A percentile compares a stretch with the other conserved stretches of the same genome.
Evolutionary conservation across 768 basidiomycete genomes (phyloP).

Genomic region (Amanita rimosa): DNA sequence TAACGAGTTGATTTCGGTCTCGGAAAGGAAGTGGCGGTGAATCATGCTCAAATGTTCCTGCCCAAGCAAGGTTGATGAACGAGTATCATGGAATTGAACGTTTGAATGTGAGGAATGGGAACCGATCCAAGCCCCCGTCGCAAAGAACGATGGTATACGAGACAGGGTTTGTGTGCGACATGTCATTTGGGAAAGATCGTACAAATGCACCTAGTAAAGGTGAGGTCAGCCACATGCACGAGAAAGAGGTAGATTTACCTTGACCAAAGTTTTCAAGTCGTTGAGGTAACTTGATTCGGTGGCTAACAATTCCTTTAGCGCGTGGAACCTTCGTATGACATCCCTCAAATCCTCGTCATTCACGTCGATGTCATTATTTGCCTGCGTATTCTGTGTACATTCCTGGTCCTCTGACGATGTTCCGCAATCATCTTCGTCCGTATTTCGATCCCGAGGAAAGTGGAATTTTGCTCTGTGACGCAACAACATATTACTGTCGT

Average conservation of each 20-base stretch:
- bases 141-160: slow-evolving; percentile 30
- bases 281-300: slow-evolving; percentile 78
- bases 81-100: slow-evolving; percentile 13
- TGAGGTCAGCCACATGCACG: slow-evolving; percentile 1
- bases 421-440: background rate
- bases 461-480: background rate
- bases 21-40: slow-evolving; percentile 42
- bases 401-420: background rate
- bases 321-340: slow-evolving; percentile 47
- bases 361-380: too few species aligned
- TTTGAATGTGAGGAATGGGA: slow-evolving; percentile 25
- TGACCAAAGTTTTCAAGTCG: slow-evolving; percentile 69
- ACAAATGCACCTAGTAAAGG: slow-evolving; percentile 48
- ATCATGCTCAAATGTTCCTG: slow-evolving; percentile 19
- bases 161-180: slow-evolving; percentile 25
- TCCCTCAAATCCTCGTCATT: slow-evolving; percentile 26
- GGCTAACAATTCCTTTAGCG: slow-evolving; percentile 72
- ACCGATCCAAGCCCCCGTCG: slow-evolving; percentile 33
- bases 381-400: background rate
- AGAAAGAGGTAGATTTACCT: slow-evolving; percentile 30
- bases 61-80: slow-evolving; percentile 16
- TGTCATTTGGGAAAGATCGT: slow-evolving; percentile 39
- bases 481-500: background rate
- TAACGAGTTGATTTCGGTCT: slow-evolving; percentile 44
- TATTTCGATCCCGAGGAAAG: background rate